These are phyloP conservation scores for Zizania palustris DNA, from an alignment of 202 grass and related monocot species.

Conservation along the genomic window DNA sequence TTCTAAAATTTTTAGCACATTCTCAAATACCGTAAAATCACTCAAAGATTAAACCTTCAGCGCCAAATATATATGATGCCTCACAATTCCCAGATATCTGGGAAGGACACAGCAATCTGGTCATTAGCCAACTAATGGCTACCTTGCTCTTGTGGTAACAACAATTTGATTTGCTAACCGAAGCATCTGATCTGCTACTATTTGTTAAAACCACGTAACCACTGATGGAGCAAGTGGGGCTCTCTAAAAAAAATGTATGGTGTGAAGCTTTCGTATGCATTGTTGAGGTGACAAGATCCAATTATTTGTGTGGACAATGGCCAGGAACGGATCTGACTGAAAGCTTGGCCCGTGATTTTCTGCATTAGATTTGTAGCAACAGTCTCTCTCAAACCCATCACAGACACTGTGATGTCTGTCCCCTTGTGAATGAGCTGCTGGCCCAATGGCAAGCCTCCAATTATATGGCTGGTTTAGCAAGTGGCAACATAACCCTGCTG, in stretches of 20 bases:
- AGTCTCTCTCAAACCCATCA: conserved; percentile 50
- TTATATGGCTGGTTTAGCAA: conserved; percentile 10
- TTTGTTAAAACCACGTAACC: conserved; percentile 37
- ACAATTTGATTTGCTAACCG: conserved; percentile 26
- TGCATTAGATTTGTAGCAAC: conserved; percentile 26
- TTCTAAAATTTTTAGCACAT: too few species aligned
- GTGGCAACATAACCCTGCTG: conserved; percentile 20
- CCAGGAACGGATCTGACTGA: conserved; percentile 33
- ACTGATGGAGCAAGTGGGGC: conserved; percentile 26
- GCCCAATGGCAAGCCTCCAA: conserved; percentile 14
- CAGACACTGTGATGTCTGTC: conserved; percentile 44
- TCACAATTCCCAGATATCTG: conserved; percentile 24
- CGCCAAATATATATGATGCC: conserved; percentile 20
- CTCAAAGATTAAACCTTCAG: conserved; percentile 16
- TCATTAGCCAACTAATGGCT: conserved; percentile 47
- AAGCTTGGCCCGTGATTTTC: conserved; percentile 34
- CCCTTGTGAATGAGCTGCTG: conserved; percentile 37
- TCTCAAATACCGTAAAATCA: too few species aligned
- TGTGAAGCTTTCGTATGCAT: conserved; percentile 26
- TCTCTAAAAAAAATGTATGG: conserved; percentile 14
- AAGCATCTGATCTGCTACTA: conserved; percentile 25
- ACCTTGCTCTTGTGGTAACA: conserved; percentile 45
- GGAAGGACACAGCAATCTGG: background rate
- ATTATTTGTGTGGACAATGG: conserved; percentile 19
- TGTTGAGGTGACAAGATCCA: conserved; percentile 30